Base-by-base conservation (phyloP, 257 asterid species). In the Nicotiana tabacum region DNA sequence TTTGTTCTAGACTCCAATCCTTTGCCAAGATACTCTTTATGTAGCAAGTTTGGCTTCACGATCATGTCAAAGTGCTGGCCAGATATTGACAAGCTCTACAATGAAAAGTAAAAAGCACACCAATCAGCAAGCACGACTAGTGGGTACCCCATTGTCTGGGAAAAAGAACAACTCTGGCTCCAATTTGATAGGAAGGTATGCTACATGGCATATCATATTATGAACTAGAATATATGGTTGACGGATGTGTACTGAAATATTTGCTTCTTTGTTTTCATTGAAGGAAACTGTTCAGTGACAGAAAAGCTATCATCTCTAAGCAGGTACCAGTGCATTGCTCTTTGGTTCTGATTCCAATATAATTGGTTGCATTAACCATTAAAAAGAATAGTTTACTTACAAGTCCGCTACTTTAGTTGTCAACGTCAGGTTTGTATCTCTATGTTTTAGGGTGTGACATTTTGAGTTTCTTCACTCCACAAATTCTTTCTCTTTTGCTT, bases 1-100 rank as follows among this genome's bases (percentile, higher is more conserved):
- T 55, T 85, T 48, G 66, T 77, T 85, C 84, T 61, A 96, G 99
- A 94, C 91, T 74, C 92, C 97, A 77, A 78, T 33, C 64, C 84
- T 92, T 87, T 96, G 97, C 86, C 93, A 87, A 90, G 99, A 92
- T 84, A 88, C 96, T 43, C 80, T 94, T 68, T 90, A 91, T 84
- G 86, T 88, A 51, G 77, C 91, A 83, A 90, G 90, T 90, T 87
- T 92, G 87, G 91, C 95, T 84, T 91, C 98, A 61, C 90, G 96
- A 56, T 80, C 95, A 78, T 86, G 87, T 89, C 95, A 87, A 88
- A 88, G 87, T 84, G 57, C 81, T 56, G 90, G 86, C 51, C 90
- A 89, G 86, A 90, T 90, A 74, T 60, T 89, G 87, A 85, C 85
- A 33, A 91, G 91, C 88, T 88, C 93, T 58, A 84, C 89, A 21